Evolutionary conservation across 139 green algal genomes (phyloP).

Genomic region (Picochlorum costavermella): DNA sequence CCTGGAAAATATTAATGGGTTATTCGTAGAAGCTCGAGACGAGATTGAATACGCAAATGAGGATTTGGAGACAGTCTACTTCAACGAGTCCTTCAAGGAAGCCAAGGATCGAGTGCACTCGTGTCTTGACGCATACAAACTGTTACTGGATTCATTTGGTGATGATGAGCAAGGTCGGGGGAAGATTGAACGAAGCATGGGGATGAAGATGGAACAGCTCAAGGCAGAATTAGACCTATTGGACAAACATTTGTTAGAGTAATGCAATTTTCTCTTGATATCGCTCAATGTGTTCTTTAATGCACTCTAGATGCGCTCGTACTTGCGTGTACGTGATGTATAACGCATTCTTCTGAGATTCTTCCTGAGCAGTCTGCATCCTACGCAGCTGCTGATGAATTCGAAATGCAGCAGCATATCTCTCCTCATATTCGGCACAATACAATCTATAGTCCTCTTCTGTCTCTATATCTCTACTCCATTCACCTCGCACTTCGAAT

Average conservation of each 20-base stretch:
- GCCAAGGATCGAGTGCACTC: constrained; percentile 28
- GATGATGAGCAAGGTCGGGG: constrained; percentile 26
- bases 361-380: too few relatives aligned
- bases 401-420: background rate
- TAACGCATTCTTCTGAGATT: too few relatives aligned
- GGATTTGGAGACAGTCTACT: constrained; percentile 39
- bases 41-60: constrained; percentile 46
- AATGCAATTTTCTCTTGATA: too few relatives aligned
- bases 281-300: too few relatives aligned
- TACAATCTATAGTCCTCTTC: background rate
- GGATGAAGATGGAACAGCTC: constrained; percentile 60
- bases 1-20: constrained; percentile 35
- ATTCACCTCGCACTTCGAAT: too few relatives aligned
- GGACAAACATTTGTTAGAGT: constrained; percentile 10
- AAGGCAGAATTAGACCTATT: constrained; percentile 42
- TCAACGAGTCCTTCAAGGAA: constrained; percentile 34
- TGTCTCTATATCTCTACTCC: background rate
- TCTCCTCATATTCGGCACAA: constrained; percentile 1
- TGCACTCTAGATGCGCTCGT: too few relatives aligned
- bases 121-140: constrained; percentile 19
- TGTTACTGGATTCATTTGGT: constrained; percentile 14
- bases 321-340: too few relatives aligned
- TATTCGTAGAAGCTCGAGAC: constrained; percentile 41
- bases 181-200: constrained; percentile 47
- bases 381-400: background rate